Evolutionary conservation across 768 basidiomycete genomes (phyloP), one percentile per base, ranked within the genome.

Genomic region (Russula olivacea): DNA sequence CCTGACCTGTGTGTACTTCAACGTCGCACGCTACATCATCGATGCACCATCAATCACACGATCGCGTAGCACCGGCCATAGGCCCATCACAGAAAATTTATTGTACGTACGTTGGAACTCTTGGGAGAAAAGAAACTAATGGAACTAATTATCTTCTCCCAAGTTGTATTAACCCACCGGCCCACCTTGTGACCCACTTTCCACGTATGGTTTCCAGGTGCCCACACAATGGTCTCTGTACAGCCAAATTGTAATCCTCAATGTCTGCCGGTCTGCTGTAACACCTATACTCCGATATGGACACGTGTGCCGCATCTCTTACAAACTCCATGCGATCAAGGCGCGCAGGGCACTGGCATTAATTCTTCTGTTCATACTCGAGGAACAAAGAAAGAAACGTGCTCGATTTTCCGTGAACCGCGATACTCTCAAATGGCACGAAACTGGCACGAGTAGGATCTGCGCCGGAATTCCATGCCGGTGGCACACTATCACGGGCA

Each of bases 31-130:
- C 38, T 11, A 30, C 43, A 3, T 45, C 32, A 43, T 47, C 55
- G 43, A 32, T 45, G 15, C 23, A 34, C 47, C 25, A 28, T 21
- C 23, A 38, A 49, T 49, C 57, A 58, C 58, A 52, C 52, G 58
- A 34, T 41, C 36, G 10, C 3, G 6, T 28, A 41, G 25, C 14
- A 47, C 41, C 43, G 8, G 19, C 1, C 21, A n/a, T n/a, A 34
- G 34, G 15, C 43, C 52, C 17, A 41, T 50, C 45, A 47, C 21
- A 21, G 45, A 47, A 47, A 47, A 11, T 21, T 47, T 47, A n/a
- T 47, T 47, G 51, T 59, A 59, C 62, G 58, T 54, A 63, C 57
- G 28, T n/a, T 53, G 14, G 47, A 49, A 21, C 9, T 59, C 43
- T 40, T 40, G 23, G 57, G 40, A 21, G 56, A 41, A 40, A 56